Evolutionary conservation across 2,329 filamentous ascomycete species (phyloP), one percentile per base, ranked within the genome.

Genomic region (Fusarium fracticaudum): DNA sequence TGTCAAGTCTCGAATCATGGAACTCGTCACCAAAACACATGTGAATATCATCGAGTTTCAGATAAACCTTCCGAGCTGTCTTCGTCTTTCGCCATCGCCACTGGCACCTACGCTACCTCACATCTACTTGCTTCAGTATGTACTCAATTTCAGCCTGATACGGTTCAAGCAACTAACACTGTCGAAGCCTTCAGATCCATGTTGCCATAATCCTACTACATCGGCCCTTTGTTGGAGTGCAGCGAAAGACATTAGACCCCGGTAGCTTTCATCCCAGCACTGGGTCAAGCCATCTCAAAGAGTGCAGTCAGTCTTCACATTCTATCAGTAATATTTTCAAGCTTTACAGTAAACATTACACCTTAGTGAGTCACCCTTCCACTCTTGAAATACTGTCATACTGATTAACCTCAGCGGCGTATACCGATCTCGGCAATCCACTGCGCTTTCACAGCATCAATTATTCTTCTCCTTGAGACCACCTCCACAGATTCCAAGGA

Each of bases 361-460:
- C 26, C 3, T n/a, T 64, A 13, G 61, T 43, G 2, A 43, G 51
- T 3, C 9, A 26, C 26, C 26, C 26, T 26, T 26, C 26, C 26
- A 26, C 26, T 26, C 26, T 26, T 26, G 26, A 3, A 43, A 22
- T 22, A 41, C 22, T 41, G 0, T 14, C 7, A 43, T 43, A 8
- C 40, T 43, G 3, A 43, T n/a, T 6, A 10, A 9, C 14, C 22
- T 43, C 20, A 58, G 60, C 53, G 60, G 15, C 50, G 50, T 22
- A 62, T 62, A 57, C 60, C 60, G 3, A 59, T 64, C 14, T 59
- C 60, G 24, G 54, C 60, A 8, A 31, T 64, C 1, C 43, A 64
- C 22, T 59, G 60, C 17, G 53, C 60, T 20, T 59, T 64, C 15
- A 64, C 60, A 1, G 53, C 60, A 8, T 45, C 60, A 14, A 59